These are phyloP conservation scores for Aspergillus fijiensis DNA, from an alignment of 2,329 filamentous ascomycete genomes.

Conservation along the genomic window DNA sequence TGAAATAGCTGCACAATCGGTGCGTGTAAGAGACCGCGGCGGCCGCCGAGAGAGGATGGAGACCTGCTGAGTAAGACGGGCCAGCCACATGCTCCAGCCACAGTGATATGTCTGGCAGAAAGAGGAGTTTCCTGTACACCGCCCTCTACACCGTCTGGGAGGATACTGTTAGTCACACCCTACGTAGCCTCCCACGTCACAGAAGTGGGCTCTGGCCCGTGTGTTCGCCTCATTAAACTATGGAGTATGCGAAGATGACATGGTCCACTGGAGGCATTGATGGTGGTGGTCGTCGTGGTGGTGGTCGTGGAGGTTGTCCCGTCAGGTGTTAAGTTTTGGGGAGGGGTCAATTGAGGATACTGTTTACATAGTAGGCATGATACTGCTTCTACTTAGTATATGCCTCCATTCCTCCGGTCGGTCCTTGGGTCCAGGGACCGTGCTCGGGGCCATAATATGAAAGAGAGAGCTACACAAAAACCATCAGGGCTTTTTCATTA, in stretches of 20 bases:
- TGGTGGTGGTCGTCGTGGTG: not conserved
- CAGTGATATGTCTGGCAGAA: not conserved
- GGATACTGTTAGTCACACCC: constrained; percentile 13
- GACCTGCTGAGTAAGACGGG: not conserved
- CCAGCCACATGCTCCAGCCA: not conserved
- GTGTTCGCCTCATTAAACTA: not conserved
- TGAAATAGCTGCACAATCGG: not conserved
- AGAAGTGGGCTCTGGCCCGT: not conserved
- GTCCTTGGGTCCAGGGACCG: no score
- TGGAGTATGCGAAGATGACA: not conserved
- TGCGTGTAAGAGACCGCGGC: not conserved
- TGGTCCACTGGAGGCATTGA: not conserved
- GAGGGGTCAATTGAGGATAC: not conserved
- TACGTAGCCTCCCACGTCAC: constrained; percentile 18
- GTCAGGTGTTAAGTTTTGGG: not conserved
- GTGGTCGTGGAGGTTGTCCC: no score
- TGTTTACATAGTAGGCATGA: no score
- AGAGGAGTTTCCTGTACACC: constrained; percentile 8
- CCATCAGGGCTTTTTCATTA: no score
- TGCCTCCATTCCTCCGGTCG: no score
- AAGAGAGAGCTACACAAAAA: no score
- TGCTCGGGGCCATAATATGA: no score
- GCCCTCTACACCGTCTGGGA: not conserved
- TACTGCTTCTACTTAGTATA: no score
- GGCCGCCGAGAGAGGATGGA: not conserved